Evolutionary conservation across 345 rosid species (phyloP), one percentile per base, ranked within the genome.

Genomic region (Clarkia xantiana): DNA sequence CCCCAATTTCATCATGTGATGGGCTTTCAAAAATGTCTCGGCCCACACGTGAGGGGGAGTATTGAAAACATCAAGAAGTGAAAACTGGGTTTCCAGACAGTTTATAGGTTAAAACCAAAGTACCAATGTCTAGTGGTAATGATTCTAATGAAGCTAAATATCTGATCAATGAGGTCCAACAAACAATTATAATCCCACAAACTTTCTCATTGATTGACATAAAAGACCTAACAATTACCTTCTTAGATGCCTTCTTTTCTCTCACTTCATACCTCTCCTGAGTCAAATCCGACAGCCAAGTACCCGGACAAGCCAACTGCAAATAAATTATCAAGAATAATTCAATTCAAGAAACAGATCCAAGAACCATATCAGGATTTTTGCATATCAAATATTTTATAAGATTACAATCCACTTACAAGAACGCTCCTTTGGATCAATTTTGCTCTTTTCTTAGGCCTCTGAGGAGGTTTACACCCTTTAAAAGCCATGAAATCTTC

Each of bases 401-500:
- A 29, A 5, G 36, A 29, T 29, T 29, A 29, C 36, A 29, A 29
- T 29, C 6, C 36, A 67, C 84, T 69, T 56, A 82, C 97, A 29
- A 80, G 85, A 58, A 84, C 65, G 45, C 86, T 80, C 67, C 75
- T 80, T 69, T 84, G 97, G 59, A 89, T 82, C 67, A 80, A 61
- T 62, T 89, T 85, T 42, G 95, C 89, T 57, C 97, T 67, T 58
- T 84, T 89, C 70, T 82, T 85, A 11, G 97, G 97, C 70, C 95
- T 70, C 53, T 89, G 95, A 59, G 97, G 78, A 52, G 74, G 94
- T 63, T 82, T 89, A 57, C 97, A 85, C 17, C 95, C 97, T 73
- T 89, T 89, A 93, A 89, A 80, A 40, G 85, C 85, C 82, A 85
- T 65, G 72, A 82, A 84, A 75, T 89, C 94, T 62, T 84, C 94